These are phyloP conservation scores for Claviceps maximensis DNA, from an alignment of 2,329 filamentous ascomycete genomes.

Conservation along the genomic window DNA sequence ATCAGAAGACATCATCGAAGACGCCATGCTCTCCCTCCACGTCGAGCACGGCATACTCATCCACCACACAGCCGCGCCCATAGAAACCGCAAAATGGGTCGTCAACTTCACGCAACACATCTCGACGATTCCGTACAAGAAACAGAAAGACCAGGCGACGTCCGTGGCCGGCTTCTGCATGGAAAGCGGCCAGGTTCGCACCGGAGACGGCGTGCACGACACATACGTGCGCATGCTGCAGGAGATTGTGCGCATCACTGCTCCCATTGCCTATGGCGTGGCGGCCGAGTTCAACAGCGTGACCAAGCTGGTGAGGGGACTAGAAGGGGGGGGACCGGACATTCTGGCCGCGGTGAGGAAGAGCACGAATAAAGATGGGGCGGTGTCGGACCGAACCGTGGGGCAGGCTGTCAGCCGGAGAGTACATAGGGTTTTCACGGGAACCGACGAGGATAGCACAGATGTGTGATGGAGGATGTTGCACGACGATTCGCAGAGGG, in stretches of 20 bases:
- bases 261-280: conserved; percentile 59
- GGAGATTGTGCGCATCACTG: conserved; percentile 59
- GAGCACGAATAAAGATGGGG: conserved; percentile 43
- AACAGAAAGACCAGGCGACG: conserved; percentile 33
- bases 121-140: conserved; percentile 60
- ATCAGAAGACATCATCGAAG: conserved; percentile 56
- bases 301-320: conserved; percentile 40
- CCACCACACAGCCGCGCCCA: conserved; percentile 48
- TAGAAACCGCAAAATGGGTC: conserved; percentile 63
- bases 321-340: conserved; percentile 45
- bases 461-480: conserved; percentile 29
- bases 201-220: conserved; percentile 51
- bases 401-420: conserved; percentile 46
- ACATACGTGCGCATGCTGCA: conserved; percentile 66
- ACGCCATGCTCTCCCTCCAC: conserved; percentile 57
- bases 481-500: too few relatives aligned
- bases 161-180: conserved; percentile 60
- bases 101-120: conserved; percentile 65
- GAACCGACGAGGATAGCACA: conserved; percentile 39
- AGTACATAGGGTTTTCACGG: conserved; percentile 46
- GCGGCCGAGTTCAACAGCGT: conserved; percentile 46
- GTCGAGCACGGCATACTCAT: conserved; percentile 53
- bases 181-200: conserved; percentile 62
- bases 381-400: conserved; percentile 38
- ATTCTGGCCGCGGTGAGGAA: conserved; percentile 49